Conservation (phyloP, 257 asterid species). For the Pogostemon cablin region DNA sequence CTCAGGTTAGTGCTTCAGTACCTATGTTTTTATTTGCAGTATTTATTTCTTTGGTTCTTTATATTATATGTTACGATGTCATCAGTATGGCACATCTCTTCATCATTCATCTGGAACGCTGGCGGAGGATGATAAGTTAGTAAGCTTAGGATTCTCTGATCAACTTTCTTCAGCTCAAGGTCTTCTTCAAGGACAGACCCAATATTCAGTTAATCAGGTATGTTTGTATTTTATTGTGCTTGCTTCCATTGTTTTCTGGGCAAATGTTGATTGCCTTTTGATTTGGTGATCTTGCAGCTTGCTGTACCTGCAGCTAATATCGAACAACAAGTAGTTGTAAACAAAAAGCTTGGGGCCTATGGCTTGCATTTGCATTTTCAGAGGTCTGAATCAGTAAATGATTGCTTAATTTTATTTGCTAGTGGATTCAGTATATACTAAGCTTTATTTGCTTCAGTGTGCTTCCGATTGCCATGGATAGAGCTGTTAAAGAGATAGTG, state of each 20-base stretch:
- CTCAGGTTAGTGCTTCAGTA: conserved; percentile 60
- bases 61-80: conserved; percentile 26
- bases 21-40: conserved; percentile 15
- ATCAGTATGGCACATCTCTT: conserved; percentile 69
- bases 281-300: conserved; percentile 50
- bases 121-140: conserved; percentile 79
- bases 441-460: conserved; percentile 56
- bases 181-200: conserved; percentile 68
- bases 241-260: conserved; percentile 15
- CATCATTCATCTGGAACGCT: conserved; percentile 71
- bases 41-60: conserved; percentile 19
- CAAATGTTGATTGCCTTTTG: conserved; percentile 23
- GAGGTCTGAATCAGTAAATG: conserved; percentile 57
- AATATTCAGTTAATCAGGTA: conserved; percentile 81
- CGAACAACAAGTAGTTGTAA: conserved; percentile 88
- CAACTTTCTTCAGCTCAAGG: conserved; percentile 77
- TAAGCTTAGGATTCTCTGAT: conserved; percentile 75
- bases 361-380: conserved; percentile 86
- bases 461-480: conserved; percentile 90
- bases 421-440: neutral
- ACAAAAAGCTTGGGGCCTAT: conserved; percentile 67
- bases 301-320: conserved; percentile 74
- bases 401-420: conserved; percentile 15
- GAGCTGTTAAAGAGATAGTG: conserved; percentile 93
- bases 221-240: conserved; percentile 18